Evolutionary conservation across 1,284 basidiomycete genomes (phyloP).

Genomic region (Phellopilus nigrolimitatus): DNA sequence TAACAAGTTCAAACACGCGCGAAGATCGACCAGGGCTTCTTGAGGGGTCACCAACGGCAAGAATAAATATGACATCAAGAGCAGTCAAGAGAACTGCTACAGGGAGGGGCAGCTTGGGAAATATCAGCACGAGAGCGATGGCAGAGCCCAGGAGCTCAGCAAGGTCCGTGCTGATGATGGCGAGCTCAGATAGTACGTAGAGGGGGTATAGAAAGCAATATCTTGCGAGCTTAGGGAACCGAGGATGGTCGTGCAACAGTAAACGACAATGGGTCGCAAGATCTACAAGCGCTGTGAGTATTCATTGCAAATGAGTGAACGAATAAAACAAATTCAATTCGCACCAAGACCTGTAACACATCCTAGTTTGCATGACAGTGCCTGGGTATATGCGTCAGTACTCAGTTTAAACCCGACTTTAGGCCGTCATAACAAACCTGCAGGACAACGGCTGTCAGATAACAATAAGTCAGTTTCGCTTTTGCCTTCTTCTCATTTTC

Average conservation of each 20-base stretch:
- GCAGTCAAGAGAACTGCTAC: conserved; percentile 82
- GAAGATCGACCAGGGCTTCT: conserved; percentile 44
- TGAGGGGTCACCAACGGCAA: conserved; percentile 58
- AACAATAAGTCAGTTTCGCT: too few species aligned
- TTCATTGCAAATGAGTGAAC: conserved; percentile 7
- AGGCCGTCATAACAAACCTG: conserved; percentile 61
- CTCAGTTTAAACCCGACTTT: neutral
- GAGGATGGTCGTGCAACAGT: conserved; percentile 61
- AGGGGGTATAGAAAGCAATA: conserved; percentile 69
- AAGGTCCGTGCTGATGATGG: conserved; percentile 76
- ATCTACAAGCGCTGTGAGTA: conserved; percentile 36
- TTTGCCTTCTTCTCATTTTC: too few species aligned
- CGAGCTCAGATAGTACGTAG: conserved; percentile 70
- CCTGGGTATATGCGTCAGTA: conserved; percentile 31
- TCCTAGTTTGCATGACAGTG: conserved; percentile 59
- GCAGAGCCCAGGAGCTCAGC: conserved; percentile 78
- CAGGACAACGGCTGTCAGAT: conserved; percentile 75
- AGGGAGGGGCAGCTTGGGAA: conserved; percentile 76
- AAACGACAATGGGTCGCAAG: conserved; percentile 72
- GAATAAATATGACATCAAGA: conserved; percentile 76
- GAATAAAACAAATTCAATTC: conserved; percentile 17
- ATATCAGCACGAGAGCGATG: conserved; percentile 76
- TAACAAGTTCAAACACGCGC: conserved; percentile 70
- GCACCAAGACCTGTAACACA: conserved; percentile 67
- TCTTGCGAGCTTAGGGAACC: conserved; percentile 55